Conservation (phyloP, 345 rosid genomes). For the Arabidopsis thaliana region TAIR10.1 NC_003076.8:19336001-19336500, state of each 20-base stretch:
- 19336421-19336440: conserved; percentile 1
- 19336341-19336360: neutral
- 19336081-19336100: conserved; percentile 17
- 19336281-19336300: neutral
- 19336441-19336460: conserved; percentile 67
- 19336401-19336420: conserved; percentile 27
- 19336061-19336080: conserved; percentile 72
- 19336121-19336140: conserved; percentile 24
- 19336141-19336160: conserved; percentile 67
- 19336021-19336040: conserved; percentile 78
- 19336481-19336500: conserved; percentile 24
- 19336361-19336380: conserved; percentile 2
- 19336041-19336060: conserved; percentile 87
- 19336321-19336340: conserved; percentile 4
- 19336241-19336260: conserved; percentile 44
- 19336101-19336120: neutral
- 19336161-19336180: conserved; percentile 76
- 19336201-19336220: conserved; percentile 68
- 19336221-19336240: conserved; percentile 86
- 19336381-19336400: conserved; percentile 29
- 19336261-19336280: neutral
- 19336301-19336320: conserved; percentile 13
- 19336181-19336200: conserved; percentile 96
- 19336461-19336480: conserved; percentile 72
- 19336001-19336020: conserved; percentile 60